Evolutionary conservation across 2,329 filamentous ascomycete species (phyloP).

Genomic region (Tetracladium maxilliforme): DNA sequence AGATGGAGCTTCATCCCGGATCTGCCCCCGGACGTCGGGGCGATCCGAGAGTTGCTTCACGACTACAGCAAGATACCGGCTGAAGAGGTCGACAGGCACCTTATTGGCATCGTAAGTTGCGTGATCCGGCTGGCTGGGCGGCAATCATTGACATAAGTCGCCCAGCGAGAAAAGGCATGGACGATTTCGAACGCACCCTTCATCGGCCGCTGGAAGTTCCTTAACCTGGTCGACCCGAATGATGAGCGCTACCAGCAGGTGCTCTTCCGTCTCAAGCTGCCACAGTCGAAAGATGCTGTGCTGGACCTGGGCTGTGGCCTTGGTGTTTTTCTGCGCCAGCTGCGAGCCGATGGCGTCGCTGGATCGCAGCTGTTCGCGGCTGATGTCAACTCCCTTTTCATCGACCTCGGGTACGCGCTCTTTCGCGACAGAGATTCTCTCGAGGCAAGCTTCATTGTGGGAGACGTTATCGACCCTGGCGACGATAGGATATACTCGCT

Average conservation of each 20-base stretch:
- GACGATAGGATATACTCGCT: too few species aligned
- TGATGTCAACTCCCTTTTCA: conserved; percentile 32
- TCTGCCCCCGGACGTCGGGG: too few species aligned
- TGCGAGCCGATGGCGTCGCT: conserved; percentile 32
- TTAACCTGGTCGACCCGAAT: conserved; percentile 22
- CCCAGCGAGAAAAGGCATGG: conserved; percentile 33
- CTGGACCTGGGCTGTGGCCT: conserved; percentile 36
- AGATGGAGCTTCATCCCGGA: too few species aligned
- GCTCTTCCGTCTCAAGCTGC: conserved; percentile 23
- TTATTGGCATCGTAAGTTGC: too few species aligned
- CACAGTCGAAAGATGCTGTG: conserved; percentile 21
- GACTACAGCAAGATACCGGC: too few species aligned
- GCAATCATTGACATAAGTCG: too few species aligned
- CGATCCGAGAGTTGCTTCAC: too few species aligned
- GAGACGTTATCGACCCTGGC: too few species aligned
- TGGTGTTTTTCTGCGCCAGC: conserved; percentile 32
- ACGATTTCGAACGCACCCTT: conserved; percentile 25
- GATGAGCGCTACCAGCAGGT: conserved; percentile 27
- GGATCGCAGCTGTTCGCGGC: conserved; percentile 30
- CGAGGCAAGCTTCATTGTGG: too few species aligned
- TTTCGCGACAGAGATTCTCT: too few species aligned
- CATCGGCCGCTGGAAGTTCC: conserved; percentile 34
- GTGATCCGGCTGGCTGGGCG: too few species aligned
- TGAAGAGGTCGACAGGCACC: too few species aligned
- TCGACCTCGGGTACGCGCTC: conserved; percentile 45